Base-by-base conservation (phyloP, 805 yeast genomes). In the Wickerhamomyces ciferrii region DNA sequence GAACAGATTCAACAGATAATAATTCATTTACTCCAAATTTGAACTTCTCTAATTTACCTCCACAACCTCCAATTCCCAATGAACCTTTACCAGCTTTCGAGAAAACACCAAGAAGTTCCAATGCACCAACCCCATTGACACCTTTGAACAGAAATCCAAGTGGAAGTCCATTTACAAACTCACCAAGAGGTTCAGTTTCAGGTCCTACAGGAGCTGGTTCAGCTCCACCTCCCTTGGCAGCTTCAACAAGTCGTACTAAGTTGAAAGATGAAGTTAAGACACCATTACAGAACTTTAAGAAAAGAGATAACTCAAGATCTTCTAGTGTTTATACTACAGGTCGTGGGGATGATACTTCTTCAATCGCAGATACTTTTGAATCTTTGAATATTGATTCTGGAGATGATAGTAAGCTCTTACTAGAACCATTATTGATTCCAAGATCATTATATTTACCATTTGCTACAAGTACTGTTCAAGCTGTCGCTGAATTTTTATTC, bases 401-500 rank as follows among this genome's bases (percentile, higher is more conserved):
- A 19, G 61, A 58, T 4, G 56, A 51, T 5, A 29, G 44, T 0
- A 52, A 48, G 36, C 43, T 44, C 24, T 60, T 68, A 17, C 52
- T 83, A 64, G 89, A 83, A 53, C 82, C 87, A 6, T 62, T 83
- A 32, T 68, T 79, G 46, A 72, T 83, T 34, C 94, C 95, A 15
- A 70, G 95, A 49, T 72, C 80, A 17, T 59, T 87, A 24, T 85
- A 82, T 53, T 60, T 87, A 51, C 94, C 95, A 4, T 84, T 82
- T 65, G 61, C 81, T 2, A 79, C 83, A 1, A 60, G 67, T 1
- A 76, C 88, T 0, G 78, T 84, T 15, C 72, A 72, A 46, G 89
- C 89, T 2, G 76, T 85, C 52, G 69, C 83, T 24, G 94, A 86
- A 58, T 87, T 80, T 60, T 69, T 87, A 46, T 84, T 83, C 56